phyloP scores from a whole-genome alignment of 345 rosid genomes.

The Salix dunnii region DNA sequence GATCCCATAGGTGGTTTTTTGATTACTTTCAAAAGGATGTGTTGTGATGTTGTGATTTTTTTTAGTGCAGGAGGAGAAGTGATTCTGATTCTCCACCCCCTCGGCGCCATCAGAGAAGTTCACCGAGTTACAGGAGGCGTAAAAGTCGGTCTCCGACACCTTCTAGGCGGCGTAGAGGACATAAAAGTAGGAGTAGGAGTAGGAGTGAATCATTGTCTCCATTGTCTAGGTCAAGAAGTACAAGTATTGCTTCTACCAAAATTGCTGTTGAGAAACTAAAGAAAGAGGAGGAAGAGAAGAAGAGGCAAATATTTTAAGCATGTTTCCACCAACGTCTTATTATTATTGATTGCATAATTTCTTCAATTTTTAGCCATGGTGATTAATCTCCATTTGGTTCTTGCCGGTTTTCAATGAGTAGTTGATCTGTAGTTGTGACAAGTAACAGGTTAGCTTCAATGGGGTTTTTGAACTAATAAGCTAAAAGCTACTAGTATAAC shows the following conservation, averaged over 20 bases:
- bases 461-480: not conserved
- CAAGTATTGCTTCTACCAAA: slow-evolving; percentile 22
- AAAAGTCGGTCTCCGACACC: slow-evolving; percentile 62
- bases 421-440: not conserved
- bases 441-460: not conserved
- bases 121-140: slow-evolving; percentile 49
- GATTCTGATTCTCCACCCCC: slow-evolving; percentile 34
- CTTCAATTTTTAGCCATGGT: not conserved
- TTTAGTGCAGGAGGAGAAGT: slow-evolving; percentile 40
- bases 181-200: slow-evolving; percentile 33
- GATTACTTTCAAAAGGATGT: not conserved
- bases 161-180: slow-evolving; percentile 41
- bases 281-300: slow-evolving; percentile 57
- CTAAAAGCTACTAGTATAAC: too few relatives aligned
- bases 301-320: slow-evolving; percentile 29
- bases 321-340: not conserved
- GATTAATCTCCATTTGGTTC: not conserved
- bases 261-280: slow-evolving; percentile 33
- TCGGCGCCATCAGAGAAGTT: slow-evolving; percentile 33
- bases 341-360: not conserved
- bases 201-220: slow-evolving; percentile 49
- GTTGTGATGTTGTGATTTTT: not conserved
- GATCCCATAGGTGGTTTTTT: not conserved
- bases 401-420: not conserved
- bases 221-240: slow-evolving; percentile 34